phyloP scores from a whole-genome alignment of 257 asterid species.

The Mitragyna speciosa region DNA sequence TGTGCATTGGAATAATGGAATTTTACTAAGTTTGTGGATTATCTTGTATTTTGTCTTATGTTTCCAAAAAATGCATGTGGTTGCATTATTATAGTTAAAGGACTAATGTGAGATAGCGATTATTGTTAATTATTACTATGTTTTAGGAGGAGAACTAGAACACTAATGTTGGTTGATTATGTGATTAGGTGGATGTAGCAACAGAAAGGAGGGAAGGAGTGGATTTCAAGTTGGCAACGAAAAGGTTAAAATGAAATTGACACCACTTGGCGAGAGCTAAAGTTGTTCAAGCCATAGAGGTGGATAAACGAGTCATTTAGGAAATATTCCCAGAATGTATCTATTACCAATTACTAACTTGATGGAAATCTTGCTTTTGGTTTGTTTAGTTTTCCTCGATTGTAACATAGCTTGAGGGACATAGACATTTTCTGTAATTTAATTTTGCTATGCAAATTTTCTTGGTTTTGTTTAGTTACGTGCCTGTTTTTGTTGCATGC shows the following conservation, averaged over 20 bases:
- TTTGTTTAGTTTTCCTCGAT: background rate
- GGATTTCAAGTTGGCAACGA: slow-evolving; percentile 95
- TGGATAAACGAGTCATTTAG: slow-evolving; percentile 58
- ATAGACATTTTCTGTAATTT: background rate
- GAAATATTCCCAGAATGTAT: background rate
- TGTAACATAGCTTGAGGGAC: background rate
- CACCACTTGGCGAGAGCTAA: slow-evolving; percentile 88
- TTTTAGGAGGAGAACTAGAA: background rate
- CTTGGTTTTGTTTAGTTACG: background rate
- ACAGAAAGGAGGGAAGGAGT: slow-evolving; percentile 66
- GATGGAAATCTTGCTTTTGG: background rate
- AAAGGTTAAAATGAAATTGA: slow-evolving; percentile 79
- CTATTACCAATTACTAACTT: background rate
- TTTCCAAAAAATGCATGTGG: background rate
- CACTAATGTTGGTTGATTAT: slow-evolving; percentile 17
- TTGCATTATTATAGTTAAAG: background rate
- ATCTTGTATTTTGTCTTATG: background rate
- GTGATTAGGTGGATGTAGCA: slow-evolving; percentile 75
- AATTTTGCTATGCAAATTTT: background rate
- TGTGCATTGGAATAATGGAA: too few species aligned
- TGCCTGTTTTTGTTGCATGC: background rate
- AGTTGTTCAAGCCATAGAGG: slow-evolving; percentile 97
- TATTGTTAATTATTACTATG: background rate
- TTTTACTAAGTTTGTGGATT: too few species aligned
- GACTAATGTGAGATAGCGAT: background rate